phyloP scores from a whole-genome alignment of 2,329 filamentous ascomycete species.

The Fusarium sororula region DNA sequence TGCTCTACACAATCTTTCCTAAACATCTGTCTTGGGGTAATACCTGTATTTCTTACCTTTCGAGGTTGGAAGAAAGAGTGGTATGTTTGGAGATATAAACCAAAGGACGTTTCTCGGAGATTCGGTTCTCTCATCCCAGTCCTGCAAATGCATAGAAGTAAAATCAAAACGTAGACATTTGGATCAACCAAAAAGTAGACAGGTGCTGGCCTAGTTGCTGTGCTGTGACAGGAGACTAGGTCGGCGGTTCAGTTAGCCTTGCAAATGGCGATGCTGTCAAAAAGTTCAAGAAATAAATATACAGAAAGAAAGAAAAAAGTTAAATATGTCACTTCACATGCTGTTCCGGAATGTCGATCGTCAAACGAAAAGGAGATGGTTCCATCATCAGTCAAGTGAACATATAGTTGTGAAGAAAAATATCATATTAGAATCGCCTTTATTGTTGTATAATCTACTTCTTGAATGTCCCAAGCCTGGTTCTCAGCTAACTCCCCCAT shows the following conservation, averaged over 20 bases:
- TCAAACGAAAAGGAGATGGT: no score
- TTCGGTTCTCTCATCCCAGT: conserved; percentile 10
- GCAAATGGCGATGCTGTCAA: conserved; percentile 28
- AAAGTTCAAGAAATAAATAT: conserved; percentile 12
- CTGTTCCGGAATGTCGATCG: background rate
- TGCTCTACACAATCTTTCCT: conserved; percentile 38
- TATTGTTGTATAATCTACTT: background rate
- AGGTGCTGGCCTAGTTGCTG: conserved; percentile 19
- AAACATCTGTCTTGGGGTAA: conserved; percentile 25
- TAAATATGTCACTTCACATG: background rate
- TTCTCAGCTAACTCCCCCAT: background rate
- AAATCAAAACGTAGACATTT: conserved; percentile 33
- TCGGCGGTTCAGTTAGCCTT: conserved; percentile 22
- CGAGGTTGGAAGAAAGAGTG: conserved; percentile 13
- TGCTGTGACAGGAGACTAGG: conserved; percentile 8
- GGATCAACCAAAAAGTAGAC: conserved; percentile 30
- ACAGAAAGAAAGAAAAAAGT: background rate
- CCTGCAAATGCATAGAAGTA: conserved; percentile 25
- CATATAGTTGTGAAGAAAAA: background rate
- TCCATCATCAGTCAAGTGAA: background rate
- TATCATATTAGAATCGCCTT: background rate
- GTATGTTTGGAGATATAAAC: conserved; percentile 22
- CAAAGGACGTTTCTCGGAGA: conserved; percentile 23
- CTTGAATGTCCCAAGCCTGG: no score
- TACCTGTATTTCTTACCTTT: conserved; percentile 3